Percentiles rank a stretch among this genome's conserved stretches.
Conservation (phyloP, 495 filamentous ascomycete genomes). For the Durotheca rogersii region DNA sequence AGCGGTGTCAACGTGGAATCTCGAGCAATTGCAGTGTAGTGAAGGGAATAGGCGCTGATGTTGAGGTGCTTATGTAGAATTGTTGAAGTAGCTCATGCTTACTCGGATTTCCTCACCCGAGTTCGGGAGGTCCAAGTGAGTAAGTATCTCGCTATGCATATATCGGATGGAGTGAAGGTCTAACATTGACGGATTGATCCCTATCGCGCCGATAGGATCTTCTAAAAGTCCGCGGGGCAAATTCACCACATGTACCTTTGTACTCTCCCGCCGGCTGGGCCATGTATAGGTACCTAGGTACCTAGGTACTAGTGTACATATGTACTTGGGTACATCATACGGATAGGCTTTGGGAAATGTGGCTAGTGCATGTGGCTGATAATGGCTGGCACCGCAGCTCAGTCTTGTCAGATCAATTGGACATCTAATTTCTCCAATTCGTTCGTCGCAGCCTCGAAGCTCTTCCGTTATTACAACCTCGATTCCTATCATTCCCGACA, state of each 20-base stretch:
- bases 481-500: no score
- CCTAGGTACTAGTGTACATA: background rate
- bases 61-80: constrained; percentile 10
- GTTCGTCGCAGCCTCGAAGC: no score
- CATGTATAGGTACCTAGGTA: no score
- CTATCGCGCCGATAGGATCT: constrained; percentile 19
- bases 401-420: no score
- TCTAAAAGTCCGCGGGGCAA: constrained; percentile 19
- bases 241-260: no score
- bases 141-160: constrained; percentile 7
- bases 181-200: background rate
- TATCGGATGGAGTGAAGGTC: constrained; percentile 8
- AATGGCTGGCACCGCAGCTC: no score
- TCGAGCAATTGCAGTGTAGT: constrained; percentile 9
- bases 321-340: background rate
- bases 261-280: no score
- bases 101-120: no score
- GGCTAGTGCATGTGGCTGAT: background rate
- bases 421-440: no score
- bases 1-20: background rate
- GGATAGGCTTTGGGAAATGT: background rate
- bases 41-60: constrained; percentile 6
- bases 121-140: constrained; percentile 5
- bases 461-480: no score
- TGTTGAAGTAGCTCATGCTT: no score